Percentiles rank a stretch among this genome's conserved stretches.
Evolutionary conservation across 768 basidiomycete species (phyloP).

Genomic region (Lentinula aciculospora): DNA sequence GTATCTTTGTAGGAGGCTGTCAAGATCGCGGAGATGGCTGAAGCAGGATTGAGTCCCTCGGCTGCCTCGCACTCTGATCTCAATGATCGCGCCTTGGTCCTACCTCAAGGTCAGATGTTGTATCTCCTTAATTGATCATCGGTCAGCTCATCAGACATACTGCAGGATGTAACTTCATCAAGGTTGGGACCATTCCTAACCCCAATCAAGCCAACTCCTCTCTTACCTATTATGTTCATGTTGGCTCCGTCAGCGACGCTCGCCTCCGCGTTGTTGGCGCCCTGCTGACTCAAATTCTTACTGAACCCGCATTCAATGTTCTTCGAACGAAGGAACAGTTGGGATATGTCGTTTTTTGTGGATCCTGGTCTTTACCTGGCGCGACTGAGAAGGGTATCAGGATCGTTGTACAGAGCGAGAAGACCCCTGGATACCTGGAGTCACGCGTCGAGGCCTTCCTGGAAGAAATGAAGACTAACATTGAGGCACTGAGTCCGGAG

Average conservation of each 20-base stretch:
- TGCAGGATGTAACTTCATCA: slow-evolving; percentile 66
- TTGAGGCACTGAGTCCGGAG: slow-evolving; percentile 64
- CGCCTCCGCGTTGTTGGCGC: slow-evolving; percentile 58
- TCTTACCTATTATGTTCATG: slow-evolving; percentile 79
- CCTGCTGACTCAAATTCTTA: slow-evolving; percentile 77
- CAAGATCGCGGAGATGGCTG: slow-evolving; percentile 63
- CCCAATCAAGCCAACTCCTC: slow-evolving; percentile 83
- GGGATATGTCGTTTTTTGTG: slow-evolving; percentile 82
- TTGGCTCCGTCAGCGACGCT: slow-evolving; percentile 64
- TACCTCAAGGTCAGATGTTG: slow-evolving; percentile 51
- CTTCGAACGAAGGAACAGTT: slow-evolving; percentile 94
- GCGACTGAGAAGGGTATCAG: slow-evolving; percentile 70
- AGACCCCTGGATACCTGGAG: slow-evolving; percentile 74
- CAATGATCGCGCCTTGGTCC: slow-evolving; percentile 51
- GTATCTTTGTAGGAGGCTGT: slow-evolving; percentile 61
- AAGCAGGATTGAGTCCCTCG: slow-evolving; percentile 53
- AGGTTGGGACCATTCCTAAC: slow-evolving; percentile 67
- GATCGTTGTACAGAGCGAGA: slow-evolving; percentile 87
- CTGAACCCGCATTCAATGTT: slow-evolving; percentile 89
- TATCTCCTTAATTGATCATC: neutral
- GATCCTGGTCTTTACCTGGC: slow-evolving; percentile 52
- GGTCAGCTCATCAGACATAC: neutral
- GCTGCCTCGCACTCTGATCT: slow-evolving; percentile 52
- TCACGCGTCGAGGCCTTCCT: slow-evolving; percentile 86
- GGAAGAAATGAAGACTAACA: slow-evolving; percentile 56